Base-by-base conservation (phyloP, 2,329 filamentous ascomycete species). In the Lasiodiplodia theobromae region DNA sequence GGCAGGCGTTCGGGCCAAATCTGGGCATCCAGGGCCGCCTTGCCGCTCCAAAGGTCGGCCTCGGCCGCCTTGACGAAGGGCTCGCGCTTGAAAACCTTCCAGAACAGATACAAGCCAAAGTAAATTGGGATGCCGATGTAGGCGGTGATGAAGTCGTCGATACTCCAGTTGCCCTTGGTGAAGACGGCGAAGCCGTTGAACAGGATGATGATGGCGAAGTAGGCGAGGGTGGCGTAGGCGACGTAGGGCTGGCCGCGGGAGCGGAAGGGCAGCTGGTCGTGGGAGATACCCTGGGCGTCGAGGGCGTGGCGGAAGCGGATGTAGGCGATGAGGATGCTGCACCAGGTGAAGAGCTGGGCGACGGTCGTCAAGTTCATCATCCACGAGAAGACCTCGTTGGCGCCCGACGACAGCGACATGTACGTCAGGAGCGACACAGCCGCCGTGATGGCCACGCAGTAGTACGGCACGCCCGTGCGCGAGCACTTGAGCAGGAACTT, bases 11-110 rank as follows among this genome's bases (percentile, higher is more conserved):
- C 82, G 0, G 77, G 78, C 82, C 82, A 84, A 14, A 79, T 73
- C 70, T 82, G 80, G 7, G 79, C 82, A 74, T 85, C 83, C 49
- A 85, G 71, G 34, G 80, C 80, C 6, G 80, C 81, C 76, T 84
- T 85, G 10, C 82, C 83, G 31, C 76, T 80, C 77, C 79, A 82
- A 51, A 85, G 81, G 69, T 85, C 83, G 6, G 80, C 80, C 69
- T 82, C 78, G 0, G 71, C 74, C 23, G 78, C 73, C 66, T 79
- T 79, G 69, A 84, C 79, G 38, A 79, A 72, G 67, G 85, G 86
- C 0, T 90, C 90, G 71, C 87, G 85, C 75, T 90, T 91, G 74
- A 86, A 80, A 44, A 89, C 77, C 77, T 93, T 92, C 87, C 89
- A 92, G 56, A 87, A 83, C 6, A 77, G 16, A 47, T 79, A 80